These are phyloP conservation scores for Patellaria atrata DNA, from an alignment of 495 filamentous ascomycete species.

Conservation along the genomic window DNA sequence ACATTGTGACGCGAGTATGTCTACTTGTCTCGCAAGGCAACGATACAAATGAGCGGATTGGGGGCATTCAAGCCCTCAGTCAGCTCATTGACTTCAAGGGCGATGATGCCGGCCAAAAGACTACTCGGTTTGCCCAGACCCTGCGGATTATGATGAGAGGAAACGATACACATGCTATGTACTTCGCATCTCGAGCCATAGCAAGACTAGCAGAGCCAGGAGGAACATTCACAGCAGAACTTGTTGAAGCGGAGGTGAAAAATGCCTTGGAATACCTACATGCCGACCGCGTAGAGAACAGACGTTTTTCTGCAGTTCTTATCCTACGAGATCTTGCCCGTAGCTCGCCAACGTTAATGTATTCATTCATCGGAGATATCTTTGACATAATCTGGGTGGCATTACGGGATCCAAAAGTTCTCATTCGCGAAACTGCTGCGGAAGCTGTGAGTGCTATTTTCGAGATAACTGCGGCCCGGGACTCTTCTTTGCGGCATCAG, in stretches of 20 bases:
- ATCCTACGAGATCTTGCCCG: conserved; percentile 77
- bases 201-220: conserved; percentile 83
- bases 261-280: conserved; percentile 91
- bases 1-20: conserved; percentile 61
- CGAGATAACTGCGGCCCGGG: conserved; percentile 80
- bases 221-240: conserved; percentile 83
- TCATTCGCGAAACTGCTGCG: conserved; percentile 82
- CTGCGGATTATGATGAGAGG: conserved; percentile 78
- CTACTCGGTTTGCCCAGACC: conserved; percentile 78
- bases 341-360: conserved; percentile 86
- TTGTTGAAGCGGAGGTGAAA: conserved; percentile 94
- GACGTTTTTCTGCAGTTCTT: conserved; percentile 82
- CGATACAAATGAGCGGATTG: conserved; percentile 77
- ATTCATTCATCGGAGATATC: conserved; percentile 75
- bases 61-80: conserved; percentile 82
- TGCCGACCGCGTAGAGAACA: conserved; percentile 81
- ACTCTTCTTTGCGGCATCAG: conserved; percentile 63
- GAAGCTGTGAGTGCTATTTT: conserved; percentile 88
- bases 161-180: conserved; percentile 74
- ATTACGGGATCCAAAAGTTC: conserved; percentile 68
- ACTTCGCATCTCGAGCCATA: conserved; percentile 71
- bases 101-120: conserved; percentile 87
- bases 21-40: conserved; percentile 59
- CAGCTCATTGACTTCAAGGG: conserved; percentile 89
- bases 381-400: conserved; percentile 94